Base-by-base conservation (phyloP, 371 early-diverging fungal species). In the Syncephalis plumigaleata region DNA sequence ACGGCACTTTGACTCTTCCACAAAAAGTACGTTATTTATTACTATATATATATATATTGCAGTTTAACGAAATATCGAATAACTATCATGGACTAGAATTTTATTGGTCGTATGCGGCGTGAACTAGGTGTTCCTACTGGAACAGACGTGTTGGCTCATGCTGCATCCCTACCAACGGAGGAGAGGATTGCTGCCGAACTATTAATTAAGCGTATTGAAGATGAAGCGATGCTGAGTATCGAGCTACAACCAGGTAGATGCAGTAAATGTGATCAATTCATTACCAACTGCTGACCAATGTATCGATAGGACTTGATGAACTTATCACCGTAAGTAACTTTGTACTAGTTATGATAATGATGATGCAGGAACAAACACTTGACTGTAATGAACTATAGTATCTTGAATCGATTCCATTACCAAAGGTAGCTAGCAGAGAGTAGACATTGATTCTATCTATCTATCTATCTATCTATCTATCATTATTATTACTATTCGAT, bases 201-300 rank as follows among this genome's bases (percentile, higher is more conserved):
- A 8, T 49, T 55, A 36, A 52, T 66, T 9, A 0, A 50, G 40
- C 60, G 58, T 20, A 63, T 66, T 37, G 66, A 66, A 27, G 48
- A 42, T 11, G 61, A 54, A 26, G 67, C 60, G 13, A 56, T 66
- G 50, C 45, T 17, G 13, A 27, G 38, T 25, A 66, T 65, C 60
- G 24, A 52, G 43, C 36, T 66, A 23, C 57, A 60, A 0, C 60
- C 57, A 9, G 66, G 66, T 44, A 44, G 7, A 21, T 4, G 40
- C 2, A 54, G 54, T 5, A 20, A 13, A 4, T 16, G 8, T 39
- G 7, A 8, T 40, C 11, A 11, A 25, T 39, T 13, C 3, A 13
- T 24, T 18, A 13, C 2, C 18, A 48, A 21, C 16, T 9, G 7
- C 18, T 48, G 3, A 25, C 11, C 3, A 13, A 18, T 24, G 15